Base-by-base conservation (phyloP, 306 rosid genomes). In the Trifolium dubium region DNA sequence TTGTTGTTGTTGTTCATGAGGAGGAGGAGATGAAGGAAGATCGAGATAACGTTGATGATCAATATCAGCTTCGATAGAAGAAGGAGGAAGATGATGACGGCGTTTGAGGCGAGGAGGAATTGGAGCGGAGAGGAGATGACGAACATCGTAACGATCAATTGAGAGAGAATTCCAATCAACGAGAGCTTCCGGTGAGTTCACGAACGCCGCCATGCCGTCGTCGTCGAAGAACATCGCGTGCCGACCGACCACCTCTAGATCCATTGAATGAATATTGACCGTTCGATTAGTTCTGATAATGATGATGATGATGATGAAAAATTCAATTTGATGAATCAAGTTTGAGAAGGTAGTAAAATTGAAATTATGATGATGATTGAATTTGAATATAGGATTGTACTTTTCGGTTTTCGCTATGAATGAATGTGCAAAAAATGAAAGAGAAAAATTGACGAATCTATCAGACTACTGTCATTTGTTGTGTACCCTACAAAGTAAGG, bases 111-210 rank as follows among this genome's bases (percentile, higher is more conserved):
- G 89, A 0, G 96, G 87, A 0, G 96, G 96, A 17, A 82, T 80
- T 47, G 93, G 93, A 64, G 35, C 51, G 18, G 93, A 6, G 66
- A 89, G 96, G 72, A 92, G 92, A 77, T 92, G 98, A 37, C 98
- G 96, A 15, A 92, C 98, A 50, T 92, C 98, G 88, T 88, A 89
- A 28, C 98, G 98, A 23, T 92, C 98, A 64, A 92, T 92, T 44
- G 78, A 84, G 53, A 92, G 98, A n/a, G 93, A 85, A 74, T 92
- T 88, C 96, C 93, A 92, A 11, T 92, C 93, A 9, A 92, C 93
- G 6, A 92, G 90, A 31, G 98, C 96, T 63, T 88, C 84, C 70
- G 71, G 55, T 29, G 98, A 85, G 83, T 92, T 88, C 0, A 88
- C 86, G 71, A 92, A 92, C 64, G 90, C 88, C 56, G 96, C 93